Conservation (phyloP, 1,139 yeast genomes). For the Yamadazyma sp. region DNA sequence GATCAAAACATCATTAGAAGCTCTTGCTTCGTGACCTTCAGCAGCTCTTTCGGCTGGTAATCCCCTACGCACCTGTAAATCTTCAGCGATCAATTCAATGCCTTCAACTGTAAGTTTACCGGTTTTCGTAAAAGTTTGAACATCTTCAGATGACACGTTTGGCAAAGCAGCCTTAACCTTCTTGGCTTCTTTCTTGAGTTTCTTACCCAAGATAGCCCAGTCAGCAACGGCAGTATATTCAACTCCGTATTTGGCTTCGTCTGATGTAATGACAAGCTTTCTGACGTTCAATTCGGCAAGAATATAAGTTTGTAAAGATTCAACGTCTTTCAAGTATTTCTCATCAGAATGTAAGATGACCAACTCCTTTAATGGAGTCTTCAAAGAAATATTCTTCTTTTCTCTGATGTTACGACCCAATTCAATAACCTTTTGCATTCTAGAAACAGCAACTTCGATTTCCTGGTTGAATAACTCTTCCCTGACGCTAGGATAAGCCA, state of each 20-base stretch:
- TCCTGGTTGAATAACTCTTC: conserved; percentile 75
- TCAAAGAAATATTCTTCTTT: conserved; percentile 87
- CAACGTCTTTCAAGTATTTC: conserved; percentile 73
- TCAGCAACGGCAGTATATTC: conserved; percentile 94
- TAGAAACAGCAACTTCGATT: conserved; percentile 79
- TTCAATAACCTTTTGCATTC: conserved; percentile 98
- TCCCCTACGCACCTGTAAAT: conserved; percentile 86
- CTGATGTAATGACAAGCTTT: conserved; percentile 81
- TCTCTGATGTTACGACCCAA: conserved; percentile 96
- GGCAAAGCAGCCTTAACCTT: conserved; percentile 95
- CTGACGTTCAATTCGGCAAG: conserved; percentile 91
- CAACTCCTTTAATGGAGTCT: conserved; percentile 89
- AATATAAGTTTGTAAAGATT: conserved; percentile 74
- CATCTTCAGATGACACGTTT: conserved; percentile 73
- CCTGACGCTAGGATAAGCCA: conserved; percentile 84
- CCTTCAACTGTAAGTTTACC: conserved; percentile 88
- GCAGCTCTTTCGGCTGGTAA: conserved; percentile 63
- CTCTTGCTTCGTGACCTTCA: conserved; percentile 79
- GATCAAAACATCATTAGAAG: conserved; percentile 85
- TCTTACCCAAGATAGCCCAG: conserved; percentile 98
- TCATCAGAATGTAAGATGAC: conserved; percentile 82
- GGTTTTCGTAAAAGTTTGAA: conserved; percentile 66
- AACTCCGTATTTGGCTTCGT: conserved; percentile 89
- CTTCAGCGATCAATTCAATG: conserved; percentile 82
- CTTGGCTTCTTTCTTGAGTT: conserved; percentile 89